These are phyloP conservation scores for Fusarium illudens DNA, from an alignment of 2,329 filamentous ascomycete genomes.

Conservation along the genomic window DNA sequence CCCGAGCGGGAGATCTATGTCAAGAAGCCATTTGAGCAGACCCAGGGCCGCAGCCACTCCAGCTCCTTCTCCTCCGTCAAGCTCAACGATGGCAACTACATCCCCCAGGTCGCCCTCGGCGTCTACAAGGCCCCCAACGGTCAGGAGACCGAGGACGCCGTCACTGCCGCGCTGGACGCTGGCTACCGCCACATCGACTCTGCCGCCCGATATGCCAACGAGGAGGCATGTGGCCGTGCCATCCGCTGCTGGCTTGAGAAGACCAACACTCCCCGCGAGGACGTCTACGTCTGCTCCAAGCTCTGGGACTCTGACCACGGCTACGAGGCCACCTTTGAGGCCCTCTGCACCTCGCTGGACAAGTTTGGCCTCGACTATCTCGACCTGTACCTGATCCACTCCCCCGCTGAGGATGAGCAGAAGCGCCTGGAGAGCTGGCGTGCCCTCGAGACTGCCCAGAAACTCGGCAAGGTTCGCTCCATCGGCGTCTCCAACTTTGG, in stretches of 20 bases:
- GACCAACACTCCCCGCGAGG: constrained; percentile 68
- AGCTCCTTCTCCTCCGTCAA: constrained; percentile 57
- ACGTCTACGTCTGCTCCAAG: constrained; percentile 74
- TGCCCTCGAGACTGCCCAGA: constrained; percentile 73
- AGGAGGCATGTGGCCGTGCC: constrained; percentile 74
- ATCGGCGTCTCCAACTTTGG: constrained; percentile 86
- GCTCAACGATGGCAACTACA: constrained; percentile 75
- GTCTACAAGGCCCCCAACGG: constrained; percentile 58
- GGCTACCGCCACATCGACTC: constrained; percentile 64
- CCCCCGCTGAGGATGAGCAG: constrained; percentile 71
- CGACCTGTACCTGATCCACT: constrained; percentile 75
- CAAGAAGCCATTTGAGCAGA: constrained; percentile 39
- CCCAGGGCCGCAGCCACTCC: constrained; percentile 37
- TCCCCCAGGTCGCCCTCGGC: constrained; percentile 68
- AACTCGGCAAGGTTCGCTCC: constrained; percentile 69
- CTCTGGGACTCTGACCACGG: constrained; percentile 66
- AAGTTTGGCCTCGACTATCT: constrained; percentile 74
- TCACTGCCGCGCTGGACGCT: constrained; percentile 67
- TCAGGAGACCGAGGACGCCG: constrained; percentile 67
- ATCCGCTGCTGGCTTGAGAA: constrained; percentile 74
- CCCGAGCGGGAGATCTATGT: constrained; percentile 44
- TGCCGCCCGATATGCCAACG: constrained; percentile 68
- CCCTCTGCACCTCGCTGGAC: constrained; percentile 70
- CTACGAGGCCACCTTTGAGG: constrained; percentile 61
- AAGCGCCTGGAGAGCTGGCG: constrained; percentile 77